Evolutionary conservation across 106 monocot species (phyloP), one percentile per base, ranked within the genome.

Genomic region (Apostasia shenzhenica): DNA sequence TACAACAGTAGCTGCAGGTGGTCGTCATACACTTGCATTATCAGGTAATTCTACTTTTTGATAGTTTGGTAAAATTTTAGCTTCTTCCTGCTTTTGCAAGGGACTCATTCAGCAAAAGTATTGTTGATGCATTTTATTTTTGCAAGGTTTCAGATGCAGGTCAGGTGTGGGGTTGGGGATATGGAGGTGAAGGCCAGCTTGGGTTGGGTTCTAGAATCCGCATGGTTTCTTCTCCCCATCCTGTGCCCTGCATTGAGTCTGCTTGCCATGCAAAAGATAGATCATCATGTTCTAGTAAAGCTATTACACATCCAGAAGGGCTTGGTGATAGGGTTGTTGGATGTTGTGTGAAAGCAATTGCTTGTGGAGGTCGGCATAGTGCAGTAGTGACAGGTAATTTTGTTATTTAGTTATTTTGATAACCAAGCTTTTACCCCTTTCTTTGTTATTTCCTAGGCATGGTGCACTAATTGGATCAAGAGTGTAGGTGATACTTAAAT

Each of bases 131-230:
- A 11, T 57, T 67, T 53, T 82, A 2, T 54, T 67, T 81, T 64
- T 76, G 68, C 72, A 68, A 89, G 80, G 81, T 83, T 87, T 83
- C 87, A 99, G 97, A 99, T 83, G 66, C 72, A 42, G 97, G 97
- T 74, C 83, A 90, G 69, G 92, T 90, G 42, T 99, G 97, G 97
- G 97, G 97, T 79, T 99, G 97, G 97, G 97, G 97, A 44, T 99
- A 99, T 83, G 92, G 97, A 73, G 97, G 97, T 7, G 97, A 99
- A 81, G 97, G 97, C 5, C 97, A 99, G 52, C 89, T 99, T 66
- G 97, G 97, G 57, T 73, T 99, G 76, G 97, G 97, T 59, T 87
- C 89, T 64, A 82, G 92, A n/a, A 81, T 85, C 51, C 86, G 92
- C 2, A 84, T 79, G 61, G 87, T 99, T 13, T 90, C 92, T 55